Percentiles rank a stretch among this genome's conserved stretches.
Conservation (phyloP, 2,329 filamentous ascomycete species). For the Parastagonospora avenae region DNA sequence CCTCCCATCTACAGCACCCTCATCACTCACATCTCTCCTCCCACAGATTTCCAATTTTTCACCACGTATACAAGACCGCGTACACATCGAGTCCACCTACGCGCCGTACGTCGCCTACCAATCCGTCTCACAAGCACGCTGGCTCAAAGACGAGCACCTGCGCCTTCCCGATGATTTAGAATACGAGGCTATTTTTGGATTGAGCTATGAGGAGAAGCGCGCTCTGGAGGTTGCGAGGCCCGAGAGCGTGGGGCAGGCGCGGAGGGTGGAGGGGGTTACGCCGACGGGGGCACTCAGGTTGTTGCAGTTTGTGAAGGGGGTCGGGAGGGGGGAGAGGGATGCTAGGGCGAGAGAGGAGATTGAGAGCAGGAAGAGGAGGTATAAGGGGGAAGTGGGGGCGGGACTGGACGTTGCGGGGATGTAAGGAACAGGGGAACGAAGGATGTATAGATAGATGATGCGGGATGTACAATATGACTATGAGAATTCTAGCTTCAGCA, state of each 20-base stretch:
- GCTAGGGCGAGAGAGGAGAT: slow-evolving; percentile 35
- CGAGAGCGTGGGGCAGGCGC: slow-evolving; percentile 86
- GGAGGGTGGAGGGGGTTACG: slow-evolving; percentile 79
- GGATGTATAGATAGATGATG: neutral
- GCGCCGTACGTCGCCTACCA: slow-evolving; percentile 84
- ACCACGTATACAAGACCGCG: slow-evolving; percentile 66
- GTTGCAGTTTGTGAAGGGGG: slow-evolving; percentile 64
- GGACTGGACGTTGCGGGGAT: slow-evolving; percentile 12
- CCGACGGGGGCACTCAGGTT: slow-evolving; percentile 59
- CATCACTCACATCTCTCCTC: slow-evolving; percentile 63
- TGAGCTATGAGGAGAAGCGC: slow-evolving; percentile 79
- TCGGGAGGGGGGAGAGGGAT: slow-evolving; percentile 39
- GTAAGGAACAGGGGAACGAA: neutral
- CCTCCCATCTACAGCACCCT: slow-evolving; percentile 59
- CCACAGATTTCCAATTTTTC: slow-evolving; percentile 62
- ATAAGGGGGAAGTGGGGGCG: slow-evolving; percentile 11
- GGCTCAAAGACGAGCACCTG: slow-evolving; percentile 78
- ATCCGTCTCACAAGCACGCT: slow-evolving; percentile 65
- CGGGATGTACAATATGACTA: too few relatives aligned
- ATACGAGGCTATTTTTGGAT: slow-evolving; percentile 72
- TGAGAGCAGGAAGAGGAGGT: slow-evolving; percentile 37
- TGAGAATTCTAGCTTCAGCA: too few relatives aligned
- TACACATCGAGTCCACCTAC: slow-evolving; percentile 83
- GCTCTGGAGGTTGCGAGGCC: slow-evolving; percentile 73
- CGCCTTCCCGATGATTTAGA: slow-evolving; percentile 75